These are phyloP conservation scores for Purpureocillium takamizusanense DNA, from an alignment of 2,329 filamentous ascomycete genomes.

Conservation along the genomic window DNA sequence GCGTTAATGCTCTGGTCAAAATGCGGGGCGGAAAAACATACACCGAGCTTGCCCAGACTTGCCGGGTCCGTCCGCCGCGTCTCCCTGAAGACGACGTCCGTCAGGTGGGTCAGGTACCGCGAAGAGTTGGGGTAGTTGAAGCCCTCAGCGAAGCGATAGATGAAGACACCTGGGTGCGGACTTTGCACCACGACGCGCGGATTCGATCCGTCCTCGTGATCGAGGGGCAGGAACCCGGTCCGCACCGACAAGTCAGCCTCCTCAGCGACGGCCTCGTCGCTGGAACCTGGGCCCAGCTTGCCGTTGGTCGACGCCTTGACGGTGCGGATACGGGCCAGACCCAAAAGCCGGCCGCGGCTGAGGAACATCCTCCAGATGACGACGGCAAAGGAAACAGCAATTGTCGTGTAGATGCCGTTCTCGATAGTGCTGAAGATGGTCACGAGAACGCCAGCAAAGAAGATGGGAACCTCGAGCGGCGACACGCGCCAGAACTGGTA, in stretches of 20 bases:
- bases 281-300: constrained; percentile 2
- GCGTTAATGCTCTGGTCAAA: neutral
- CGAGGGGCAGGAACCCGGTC: constrained; percentile 36
- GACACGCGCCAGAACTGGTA: constrained; percentile 86
- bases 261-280: constrained; percentile 23
- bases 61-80: constrained; percentile 35
- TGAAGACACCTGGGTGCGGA: constrained; percentile 44
- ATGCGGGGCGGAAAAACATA: constrained; percentile 19
- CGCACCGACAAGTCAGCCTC: constrained; percentile 35
- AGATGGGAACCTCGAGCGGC: constrained; percentile 73
- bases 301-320: constrained; percentile 64
- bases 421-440: constrained; percentile 78
- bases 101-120: constrained; percentile 40
- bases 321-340: constrained; percentile 73
- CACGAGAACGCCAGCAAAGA: constrained; percentile 76
- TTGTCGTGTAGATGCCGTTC: constrained; percentile 76
- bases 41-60: constrained; percentile 35
- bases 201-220: constrained; percentile 43
- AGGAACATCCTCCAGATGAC: constrained; percentile 72
- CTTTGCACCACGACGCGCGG: constrained; percentile 33
- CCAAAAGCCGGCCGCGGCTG: constrained; percentile 69
- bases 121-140: constrained; percentile 49
- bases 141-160: constrained; percentile 45
- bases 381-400: constrained; percentile 59
- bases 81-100: constrained; percentile 32